Evolutionary conservation across 1,284 basidiomycete species (phyloP).

Genomic region (Sanguinoderma infundibulare): DNA sequence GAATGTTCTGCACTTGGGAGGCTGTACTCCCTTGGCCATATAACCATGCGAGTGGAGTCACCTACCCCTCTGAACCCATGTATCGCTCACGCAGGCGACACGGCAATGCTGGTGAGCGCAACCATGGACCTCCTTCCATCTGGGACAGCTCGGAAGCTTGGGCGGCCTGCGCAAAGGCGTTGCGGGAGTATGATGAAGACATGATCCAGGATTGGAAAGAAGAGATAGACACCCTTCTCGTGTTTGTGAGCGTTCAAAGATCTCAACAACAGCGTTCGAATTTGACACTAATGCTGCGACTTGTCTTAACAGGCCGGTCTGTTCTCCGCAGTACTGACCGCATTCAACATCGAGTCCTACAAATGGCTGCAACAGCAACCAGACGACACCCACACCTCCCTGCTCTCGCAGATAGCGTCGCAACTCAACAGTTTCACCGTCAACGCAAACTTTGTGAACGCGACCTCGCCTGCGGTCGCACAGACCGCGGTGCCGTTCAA

Average conservation of each 20-base stretch:
- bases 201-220: conserved; percentile 25
- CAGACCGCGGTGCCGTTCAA: conserved; percentile 3
- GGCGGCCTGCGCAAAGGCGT: conserved; percentile 22
- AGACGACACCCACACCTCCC: conserved; percentile 13
- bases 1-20: background rate
- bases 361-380: conserved; percentile 20
- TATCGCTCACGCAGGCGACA: conserved; percentile 16
- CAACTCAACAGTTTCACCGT: conserved; percentile 19
- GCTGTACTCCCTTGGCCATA: background rate
- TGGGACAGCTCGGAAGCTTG: conserved; percentile 25
- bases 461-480: conserved; percentile 8
- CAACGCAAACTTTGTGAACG: conserved; percentile 16
- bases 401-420: conserved; percentile 20
- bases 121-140: conserved; percentile 3
- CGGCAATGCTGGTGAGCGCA: conserved; percentile 2
- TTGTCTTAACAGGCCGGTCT: conserved; percentile 18
- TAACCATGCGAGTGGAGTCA: background rate
- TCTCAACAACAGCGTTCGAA: background rate
- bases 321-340: conserved; percentile 25
- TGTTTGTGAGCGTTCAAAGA: conserved; percentile 28
- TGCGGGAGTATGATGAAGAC: conserved; percentile 23
- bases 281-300: background rate
- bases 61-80: conserved; percentile 8
- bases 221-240: conserved; percentile 25
- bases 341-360: conserved; percentile 26